phyloP scores from a whole-genome alignment of 1,284 basidiomycete genomes.

The Cryptococcus sp. region DNA sequence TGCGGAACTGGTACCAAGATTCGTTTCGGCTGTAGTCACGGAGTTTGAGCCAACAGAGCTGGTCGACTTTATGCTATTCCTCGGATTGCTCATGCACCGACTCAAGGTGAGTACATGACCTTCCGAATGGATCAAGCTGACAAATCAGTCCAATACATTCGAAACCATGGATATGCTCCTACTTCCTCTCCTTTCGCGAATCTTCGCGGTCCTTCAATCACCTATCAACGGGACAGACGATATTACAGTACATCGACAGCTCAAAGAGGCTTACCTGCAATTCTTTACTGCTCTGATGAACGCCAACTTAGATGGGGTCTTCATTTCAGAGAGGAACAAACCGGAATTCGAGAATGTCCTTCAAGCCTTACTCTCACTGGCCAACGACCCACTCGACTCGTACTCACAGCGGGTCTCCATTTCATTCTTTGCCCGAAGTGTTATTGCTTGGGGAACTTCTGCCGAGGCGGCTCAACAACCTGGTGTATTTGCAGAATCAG shows the following conservation, averaged over 20 bases:
- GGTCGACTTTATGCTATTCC: constrained; percentile 93
- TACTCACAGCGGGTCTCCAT: constrained; percentile 75
- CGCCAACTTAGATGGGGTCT: constrained; percentile 73
- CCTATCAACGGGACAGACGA: constrained; percentile 90
- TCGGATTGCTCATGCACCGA: constrained; percentile 83
- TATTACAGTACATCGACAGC: constrained; percentile 71
- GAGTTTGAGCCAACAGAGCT: constrained; percentile 91
- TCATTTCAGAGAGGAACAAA: constrained; percentile 76
- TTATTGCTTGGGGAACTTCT: constrained; percentile 71
- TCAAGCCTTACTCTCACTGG: constrained; percentile 57
- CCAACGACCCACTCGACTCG: constrained; percentile 68
- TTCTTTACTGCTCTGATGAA: constrained; percentile 79
- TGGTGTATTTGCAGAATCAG: constrained; percentile 36
- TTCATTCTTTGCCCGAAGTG: constrained; percentile 64
- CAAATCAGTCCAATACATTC: constrained; percentile 37
- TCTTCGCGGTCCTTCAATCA: constrained; percentile 73
- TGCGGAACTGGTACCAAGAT: constrained; percentile 44
- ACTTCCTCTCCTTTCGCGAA: constrained; percentile 76
- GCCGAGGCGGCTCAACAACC: constrained; percentile 46
- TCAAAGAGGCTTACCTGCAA: constrained; percentile 82
- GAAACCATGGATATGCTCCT: constrained; percentile 86
- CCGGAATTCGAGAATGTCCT: constrained; percentile 73
- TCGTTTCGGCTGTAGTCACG: constrained; percentile 82
- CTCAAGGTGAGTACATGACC: constrained; percentile 62
- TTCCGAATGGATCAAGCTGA: constrained; percentile 6